Conservation (phyloP, 768 basidiomycete species). For the Mycena olivaceomarginata region DNA sequence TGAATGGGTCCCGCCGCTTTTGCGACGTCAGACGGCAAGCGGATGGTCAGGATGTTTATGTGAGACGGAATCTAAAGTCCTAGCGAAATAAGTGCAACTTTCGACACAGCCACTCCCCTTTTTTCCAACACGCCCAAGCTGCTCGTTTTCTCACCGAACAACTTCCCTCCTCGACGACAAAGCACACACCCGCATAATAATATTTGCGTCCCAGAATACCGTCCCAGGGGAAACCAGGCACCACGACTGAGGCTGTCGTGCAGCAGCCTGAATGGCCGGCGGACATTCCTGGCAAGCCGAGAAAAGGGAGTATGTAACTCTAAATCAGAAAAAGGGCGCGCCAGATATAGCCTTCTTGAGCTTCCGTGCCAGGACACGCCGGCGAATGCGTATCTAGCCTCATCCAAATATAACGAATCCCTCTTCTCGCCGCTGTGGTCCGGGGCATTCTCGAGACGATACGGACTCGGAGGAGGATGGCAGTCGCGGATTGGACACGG, state of each 20-base stretch:
- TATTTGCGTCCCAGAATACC: constrained; percentile 74
- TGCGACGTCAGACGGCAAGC: constrained; percentile 23
- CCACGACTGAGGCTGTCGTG: constrained; percentile 38
- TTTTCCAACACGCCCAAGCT: no score
- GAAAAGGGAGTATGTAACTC: constrained; percentile 24
- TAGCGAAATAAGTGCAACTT: no score
- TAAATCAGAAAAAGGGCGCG: neutral
- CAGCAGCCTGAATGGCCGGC: neutral
- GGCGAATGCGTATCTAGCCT: neutral
- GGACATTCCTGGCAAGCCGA: neutral
- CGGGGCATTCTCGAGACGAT: constrained; percentile 68
- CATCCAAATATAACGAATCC: constrained; percentile 58
- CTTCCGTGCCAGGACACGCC: neutral
- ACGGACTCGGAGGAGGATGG: constrained; percentile 58
- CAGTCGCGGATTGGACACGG: constrained; percentile 69
- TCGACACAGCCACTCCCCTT: no score
- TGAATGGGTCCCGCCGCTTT: neutral
- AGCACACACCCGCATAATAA: constrained; percentile 74
- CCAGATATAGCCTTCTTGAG: neutral
- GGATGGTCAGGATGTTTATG: neutral
- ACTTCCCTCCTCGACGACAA: constrained; percentile 62
- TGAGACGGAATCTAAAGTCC: neutral
- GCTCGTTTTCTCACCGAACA: constrained; percentile 59
- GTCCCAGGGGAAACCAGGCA: constrained; percentile 50
- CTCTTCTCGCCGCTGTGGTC: constrained; percentile 65